Evolutionary conservation across 164 flowering plant genomes (phyloP).

Genomic region (Houttuynia cordata): DNA sequence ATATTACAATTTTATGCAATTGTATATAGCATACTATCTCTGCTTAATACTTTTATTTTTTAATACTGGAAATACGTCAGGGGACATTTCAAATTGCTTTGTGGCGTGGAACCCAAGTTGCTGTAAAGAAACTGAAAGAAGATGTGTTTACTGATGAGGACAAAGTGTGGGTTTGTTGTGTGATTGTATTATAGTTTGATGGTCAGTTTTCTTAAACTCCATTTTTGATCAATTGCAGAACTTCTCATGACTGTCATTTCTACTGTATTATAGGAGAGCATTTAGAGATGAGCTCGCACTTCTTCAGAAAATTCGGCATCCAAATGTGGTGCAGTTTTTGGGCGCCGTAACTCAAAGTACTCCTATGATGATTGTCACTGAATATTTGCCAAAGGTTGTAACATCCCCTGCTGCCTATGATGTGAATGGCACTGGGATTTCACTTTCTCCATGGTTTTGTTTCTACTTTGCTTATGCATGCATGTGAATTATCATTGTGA

Average conservation of each 20-base stretch:
- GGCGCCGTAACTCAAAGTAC: slow-evolving; percentile 97
- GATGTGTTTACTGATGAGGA: slow-evolving; percentile 62
- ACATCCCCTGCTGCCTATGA: not conserved
- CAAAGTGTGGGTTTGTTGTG: slow-evolving; percentile 65
- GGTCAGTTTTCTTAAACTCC: not conserved
- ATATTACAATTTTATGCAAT: not conserved
- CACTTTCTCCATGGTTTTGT: too few species aligned
- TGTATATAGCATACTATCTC: not conserved
- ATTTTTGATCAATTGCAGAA: not conserved
- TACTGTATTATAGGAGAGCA: slow-evolving; percentile 45
- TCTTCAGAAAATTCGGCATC: slow-evolving; percentile 88
- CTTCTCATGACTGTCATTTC: not conserved
- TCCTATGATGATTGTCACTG: slow-evolving; percentile 99
- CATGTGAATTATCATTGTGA: not conserved
- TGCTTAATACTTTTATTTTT: not conserved
- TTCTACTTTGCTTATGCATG: too few species aligned
- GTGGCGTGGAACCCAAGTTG: slow-evolving; percentile 96
- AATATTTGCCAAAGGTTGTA: slow-evolving; percentile 83
- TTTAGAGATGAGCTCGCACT: slow-evolving; percentile 89
- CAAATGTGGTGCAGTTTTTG: slow-evolving; percentile 95
- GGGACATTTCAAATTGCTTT: slow-evolving; percentile 71
- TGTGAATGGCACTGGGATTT: too few species aligned
- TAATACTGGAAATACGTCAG: slow-evolving; percentile 20
- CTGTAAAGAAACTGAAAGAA: slow-evolving; percentile 73
- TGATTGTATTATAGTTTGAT: not conserved